Conservation (phyloP, 257 asterid species). For the Solanum rostratum region DNA sequence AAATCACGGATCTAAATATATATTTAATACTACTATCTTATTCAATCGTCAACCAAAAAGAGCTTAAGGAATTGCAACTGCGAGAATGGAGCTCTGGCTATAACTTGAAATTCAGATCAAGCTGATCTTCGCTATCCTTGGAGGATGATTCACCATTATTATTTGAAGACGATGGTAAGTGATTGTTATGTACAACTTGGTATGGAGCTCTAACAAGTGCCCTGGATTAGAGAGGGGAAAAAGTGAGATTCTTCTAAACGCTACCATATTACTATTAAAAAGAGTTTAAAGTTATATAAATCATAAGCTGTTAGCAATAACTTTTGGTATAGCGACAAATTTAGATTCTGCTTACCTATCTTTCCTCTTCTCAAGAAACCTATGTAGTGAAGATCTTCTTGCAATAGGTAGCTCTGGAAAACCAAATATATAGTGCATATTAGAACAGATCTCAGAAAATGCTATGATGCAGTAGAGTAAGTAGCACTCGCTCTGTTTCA, state of each 20-base stretch:
- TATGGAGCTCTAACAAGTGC: slow-evolving; percentile 55
- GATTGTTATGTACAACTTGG: slow-evolving; percentile 25
- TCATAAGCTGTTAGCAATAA: background rate
- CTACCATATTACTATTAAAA: background rate
- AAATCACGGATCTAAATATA: background rate
- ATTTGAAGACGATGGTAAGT: slow-evolving; percentile 1
- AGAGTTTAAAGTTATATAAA: background rate
- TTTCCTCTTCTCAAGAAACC: slow-evolving; percentile 74
- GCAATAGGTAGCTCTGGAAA: slow-evolving; percentile 69
- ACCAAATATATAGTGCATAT: background rate
- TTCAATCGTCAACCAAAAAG: background rate
- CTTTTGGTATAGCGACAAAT: background rate
- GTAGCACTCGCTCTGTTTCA: background rate
- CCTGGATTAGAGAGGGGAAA: slow-evolving; percentile 14
- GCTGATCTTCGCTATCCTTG: slow-evolving; percentile 20
- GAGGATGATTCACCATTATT: background rate
- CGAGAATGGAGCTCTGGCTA: slow-evolving; percentile 4
- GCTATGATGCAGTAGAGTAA: background rate
- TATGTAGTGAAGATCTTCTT: slow-evolving; percentile 68
- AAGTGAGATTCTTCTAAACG: background rate
- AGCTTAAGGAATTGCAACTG: background rate
- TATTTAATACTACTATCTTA: background rate
- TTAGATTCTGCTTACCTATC: slow-evolving; percentile 37
- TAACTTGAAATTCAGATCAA: slow-evolving; percentile 56
- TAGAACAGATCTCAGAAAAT: background rate